Evolutionary conservation across 345 rosid species (phyloP).

Genomic region (Eucalyptus erythrocorys): DNA sequence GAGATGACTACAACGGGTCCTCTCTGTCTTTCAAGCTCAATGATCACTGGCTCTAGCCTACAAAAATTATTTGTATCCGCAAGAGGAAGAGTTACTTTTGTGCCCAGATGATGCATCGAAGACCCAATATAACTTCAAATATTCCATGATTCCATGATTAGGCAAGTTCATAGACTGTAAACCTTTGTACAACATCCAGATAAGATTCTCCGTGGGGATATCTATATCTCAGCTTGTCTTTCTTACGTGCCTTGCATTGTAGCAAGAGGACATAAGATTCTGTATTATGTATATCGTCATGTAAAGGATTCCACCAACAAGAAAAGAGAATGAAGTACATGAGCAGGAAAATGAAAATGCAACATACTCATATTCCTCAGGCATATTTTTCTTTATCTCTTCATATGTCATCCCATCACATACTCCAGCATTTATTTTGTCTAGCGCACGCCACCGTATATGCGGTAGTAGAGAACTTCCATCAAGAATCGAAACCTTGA

Average conservation of each 20-base stretch:
- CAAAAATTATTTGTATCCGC: not conserved
- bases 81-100: not conserved
- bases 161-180: not conserved
- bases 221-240: constrained; percentile 89
- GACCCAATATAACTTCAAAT: not conserved
- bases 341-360: not conserved
- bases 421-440: constrained; percentile 97
- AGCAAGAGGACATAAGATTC: not conserved
- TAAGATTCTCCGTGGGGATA: constrained; percentile 99
- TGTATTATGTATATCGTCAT: not conserved
- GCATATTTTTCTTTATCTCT: constrained; percentile 88
- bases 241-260: constrained; percentile 52
- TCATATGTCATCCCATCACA: constrained; percentile 99
- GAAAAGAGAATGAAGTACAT: not conserved
- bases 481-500: not conserved
- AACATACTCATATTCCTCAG: constrained; percentile 93
- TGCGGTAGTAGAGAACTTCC: constrained; percentile 5
- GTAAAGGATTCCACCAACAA: not conserved
- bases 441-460: constrained; percentile 99
- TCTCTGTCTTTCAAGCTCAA: constrained; percentile 95
- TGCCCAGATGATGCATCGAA: not conserved
- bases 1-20: constrained; percentile 97
- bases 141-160: not conserved
- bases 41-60: constrained; percentile 98
- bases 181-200: constrained; percentile 99